These are phyloP conservation scores for Agrostemma githago DNA, from an alignment of 148 eudicot genomes.

Conservation along the genomic window DNA sequence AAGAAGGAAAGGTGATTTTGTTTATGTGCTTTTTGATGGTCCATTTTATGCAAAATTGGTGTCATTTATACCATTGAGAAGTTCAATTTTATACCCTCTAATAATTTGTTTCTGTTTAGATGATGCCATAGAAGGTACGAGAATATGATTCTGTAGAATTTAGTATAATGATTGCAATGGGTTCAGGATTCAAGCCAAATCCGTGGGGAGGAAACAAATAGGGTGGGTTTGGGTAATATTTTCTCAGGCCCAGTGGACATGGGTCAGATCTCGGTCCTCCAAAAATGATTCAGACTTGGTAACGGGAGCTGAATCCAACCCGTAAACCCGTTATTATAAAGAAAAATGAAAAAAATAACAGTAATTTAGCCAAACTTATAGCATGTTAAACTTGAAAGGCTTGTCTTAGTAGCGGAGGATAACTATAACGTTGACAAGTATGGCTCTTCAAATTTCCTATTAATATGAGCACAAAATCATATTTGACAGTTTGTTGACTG, in stretches of 20 bases:
- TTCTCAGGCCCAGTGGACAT: no score
- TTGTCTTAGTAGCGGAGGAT: neutral
- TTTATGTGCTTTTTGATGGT: slow-evolving; percentile 5
- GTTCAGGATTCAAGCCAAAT: no score
- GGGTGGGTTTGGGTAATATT: no score
- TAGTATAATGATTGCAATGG: neutral
- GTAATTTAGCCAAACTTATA: neutral
- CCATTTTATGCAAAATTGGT: neutral
- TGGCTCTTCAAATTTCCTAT: neutral
- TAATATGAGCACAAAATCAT: neutral
- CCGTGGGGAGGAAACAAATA: no score
- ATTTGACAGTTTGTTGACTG: neutral
- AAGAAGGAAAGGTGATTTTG: slow-evolving; percentile 84
- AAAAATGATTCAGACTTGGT: no score
- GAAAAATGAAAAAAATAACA: no score
- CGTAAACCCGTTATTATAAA: no score
- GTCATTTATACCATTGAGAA: neutral
- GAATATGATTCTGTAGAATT: neutral
- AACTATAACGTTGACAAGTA: neutral
- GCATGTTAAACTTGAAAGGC: neutral
- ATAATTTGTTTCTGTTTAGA: neutral
- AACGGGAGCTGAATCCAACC: no score
- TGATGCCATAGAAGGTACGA: neutral
- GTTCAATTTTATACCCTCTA: neutral
- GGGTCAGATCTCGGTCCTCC: no score